Evolutionary conservation across 306 rosid species (phyloP).

Genomic region (Fagus sylvatica): DNA sequence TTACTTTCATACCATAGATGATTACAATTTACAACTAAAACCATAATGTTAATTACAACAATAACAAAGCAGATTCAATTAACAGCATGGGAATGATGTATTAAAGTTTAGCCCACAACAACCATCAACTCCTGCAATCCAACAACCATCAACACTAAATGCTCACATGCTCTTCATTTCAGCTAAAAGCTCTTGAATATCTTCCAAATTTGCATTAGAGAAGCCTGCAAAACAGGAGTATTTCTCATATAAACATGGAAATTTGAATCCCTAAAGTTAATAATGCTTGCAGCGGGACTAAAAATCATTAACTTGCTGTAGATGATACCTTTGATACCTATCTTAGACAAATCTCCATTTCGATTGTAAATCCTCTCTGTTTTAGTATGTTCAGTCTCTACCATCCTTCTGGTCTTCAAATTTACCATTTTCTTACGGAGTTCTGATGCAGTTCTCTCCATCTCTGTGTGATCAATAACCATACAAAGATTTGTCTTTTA

Average conservation of each 20-base stretch:
- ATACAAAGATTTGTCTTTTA: constrained; percentile 11
- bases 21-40: background rate
- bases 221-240: constrained; percentile 52
- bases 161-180: constrained; percentile 44
- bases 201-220: constrained; percentile 45
- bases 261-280: constrained; percentile 1
- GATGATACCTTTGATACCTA: constrained; percentile 44
- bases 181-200: constrained; percentile 36
- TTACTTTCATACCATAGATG: background rate
- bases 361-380: constrained; percentile 31
- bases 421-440: constrained; percentile 47
- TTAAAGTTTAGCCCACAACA: background rate
- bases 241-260: constrained; percentile 10
- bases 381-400: constrained; percentile 40
- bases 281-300: constrained; percentile 15
- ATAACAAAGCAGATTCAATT: background rate
- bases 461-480: constrained; percentile 45
- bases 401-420: constrained; percentile 38
- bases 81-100: background rate
- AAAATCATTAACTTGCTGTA: background rate
- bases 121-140: background rate
- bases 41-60: background rate
- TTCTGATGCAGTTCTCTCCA: constrained; percentile 58
- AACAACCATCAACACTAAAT: constrained; percentile 13
- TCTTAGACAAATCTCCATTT: constrained; percentile 33